phyloP scores from a whole-genome alignment of 495 filamentous ascomycete genomes.

The Trichoderma orchidacearum region DNA sequence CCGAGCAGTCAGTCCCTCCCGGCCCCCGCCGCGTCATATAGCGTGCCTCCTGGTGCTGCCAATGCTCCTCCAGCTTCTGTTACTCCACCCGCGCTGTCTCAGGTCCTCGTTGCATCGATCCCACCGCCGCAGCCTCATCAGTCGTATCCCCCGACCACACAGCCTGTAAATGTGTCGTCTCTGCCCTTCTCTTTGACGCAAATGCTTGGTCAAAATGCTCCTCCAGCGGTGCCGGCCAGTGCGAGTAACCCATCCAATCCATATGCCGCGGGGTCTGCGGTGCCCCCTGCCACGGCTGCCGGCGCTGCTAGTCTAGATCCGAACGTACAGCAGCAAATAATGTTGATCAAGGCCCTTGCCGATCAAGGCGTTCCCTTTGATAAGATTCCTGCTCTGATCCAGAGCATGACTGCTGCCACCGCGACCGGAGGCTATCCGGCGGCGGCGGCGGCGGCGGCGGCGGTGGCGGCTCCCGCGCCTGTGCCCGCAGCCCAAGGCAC shows the following conservation, averaged over 20 bases:
- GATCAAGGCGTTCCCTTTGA: slow-evolving; percentile 30
- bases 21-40: slow-evolving; percentile 37
- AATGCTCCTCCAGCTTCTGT: slow-evolving; percentile 5
- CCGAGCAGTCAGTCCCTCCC: slow-evolving; percentile 38
- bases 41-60: slow-evolving; percentile 23
- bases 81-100: background rate
- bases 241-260: slow-evolving; percentile 26
- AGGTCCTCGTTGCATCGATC: background rate
- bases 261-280: slow-evolving; percentile 14
- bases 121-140: background rate
- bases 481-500: slow-evolving; percentile 4
- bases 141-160: slow-evolving; percentile 19
- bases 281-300: slow-evolving; percentile 28
- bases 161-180: slow-evolving; percentile 48
- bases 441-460: slow-evolving; percentile 5
- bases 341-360: slow-evolving; percentile 30
- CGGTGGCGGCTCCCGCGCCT: slow-evolving; percentile 15
- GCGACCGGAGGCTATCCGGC: slow-evolving; percentile 7
- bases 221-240: slow-evolving; percentile 23
- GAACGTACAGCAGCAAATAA: slow-evolving; percentile 46
- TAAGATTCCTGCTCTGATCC: slow-evolving; percentile 31
- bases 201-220: slow-evolving; percentile 14
- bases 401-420: slow-evolving; percentile 21
- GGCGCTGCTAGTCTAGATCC: slow-evolving; percentile 18
- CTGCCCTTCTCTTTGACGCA: slow-evolving; percentile 34